Conservation (phyloP, 2,329 filamentous ascomycete genomes). For the Rutstroemia sydowiana region DNA sequence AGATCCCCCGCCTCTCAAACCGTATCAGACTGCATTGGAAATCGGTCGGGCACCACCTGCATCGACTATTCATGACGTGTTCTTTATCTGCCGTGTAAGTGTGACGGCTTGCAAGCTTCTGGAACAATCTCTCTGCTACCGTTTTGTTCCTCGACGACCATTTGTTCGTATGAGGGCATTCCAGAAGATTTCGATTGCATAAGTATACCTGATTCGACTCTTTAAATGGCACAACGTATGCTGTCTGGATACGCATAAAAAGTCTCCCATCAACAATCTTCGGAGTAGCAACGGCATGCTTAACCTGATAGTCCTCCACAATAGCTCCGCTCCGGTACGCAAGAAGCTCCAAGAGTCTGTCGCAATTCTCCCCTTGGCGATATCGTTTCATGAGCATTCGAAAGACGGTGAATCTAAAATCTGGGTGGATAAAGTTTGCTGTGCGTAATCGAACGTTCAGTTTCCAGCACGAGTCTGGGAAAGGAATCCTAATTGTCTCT, state of each 20-base stretch:
- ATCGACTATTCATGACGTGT: no score
- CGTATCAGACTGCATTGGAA: no score
- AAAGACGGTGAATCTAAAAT: conserved; percentile 13
- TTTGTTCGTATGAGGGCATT: no score
- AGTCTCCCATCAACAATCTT: conserved; percentile 11
- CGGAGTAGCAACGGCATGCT: conserved; percentile 9
- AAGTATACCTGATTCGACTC: neutral
- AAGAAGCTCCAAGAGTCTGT: conserved; percentile 9
- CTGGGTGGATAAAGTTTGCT: conserved; percentile 12
- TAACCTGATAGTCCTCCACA: conserved; percentile 8
- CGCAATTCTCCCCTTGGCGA: conserved; percentile 8
- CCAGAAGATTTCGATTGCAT: no score
- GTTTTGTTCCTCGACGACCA: no score
- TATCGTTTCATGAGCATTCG: conserved; percentile 16
- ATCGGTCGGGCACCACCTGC: no score
- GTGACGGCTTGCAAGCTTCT: no score
- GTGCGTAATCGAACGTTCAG: neutral
- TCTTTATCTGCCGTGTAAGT: no score
- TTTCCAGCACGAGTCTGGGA: neutral
- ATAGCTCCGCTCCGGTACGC: conserved; percentile 7
- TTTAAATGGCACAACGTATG: conserved; percentile 7
- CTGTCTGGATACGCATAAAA: conserved; percentile 10
- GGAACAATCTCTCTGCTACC: no score
- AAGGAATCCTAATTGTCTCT: neutral
- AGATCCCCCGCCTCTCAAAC: conserved; percentile 4